A percentile compares a stretch with the other conserved stretches of the same genome.
Evolutionary conservation across 352 stramenopile species (phyloP).

Genomic region (Globisporangium rhizosaccharum): DNA sequence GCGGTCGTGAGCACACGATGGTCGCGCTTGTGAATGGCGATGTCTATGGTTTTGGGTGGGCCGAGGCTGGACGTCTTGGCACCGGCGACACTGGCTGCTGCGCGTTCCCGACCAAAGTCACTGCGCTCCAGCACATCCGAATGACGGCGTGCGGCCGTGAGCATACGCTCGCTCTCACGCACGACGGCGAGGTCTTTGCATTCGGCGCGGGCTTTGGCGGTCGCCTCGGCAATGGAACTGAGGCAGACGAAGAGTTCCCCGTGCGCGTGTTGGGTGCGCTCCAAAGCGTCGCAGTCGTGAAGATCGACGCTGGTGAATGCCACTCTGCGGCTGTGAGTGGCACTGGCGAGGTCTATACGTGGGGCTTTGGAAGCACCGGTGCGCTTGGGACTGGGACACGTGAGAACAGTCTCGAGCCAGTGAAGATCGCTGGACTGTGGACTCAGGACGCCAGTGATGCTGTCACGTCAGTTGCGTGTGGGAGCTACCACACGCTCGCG

Average conservation of each 20-base stretch:
- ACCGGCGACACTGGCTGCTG: conserved; percentile 71
- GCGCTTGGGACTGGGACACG: conserved; percentile 58
- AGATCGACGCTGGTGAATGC: conserved; percentile 71
- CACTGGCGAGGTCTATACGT: conserved; percentile 75
- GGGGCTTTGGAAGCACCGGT: conserved; percentile 80
- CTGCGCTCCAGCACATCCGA: conserved; percentile 34
- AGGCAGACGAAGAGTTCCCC: conserved; percentile 56
- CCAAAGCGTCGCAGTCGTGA: conserved; percentile 28
- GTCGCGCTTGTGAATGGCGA: conserved; percentile 55
- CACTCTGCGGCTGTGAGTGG: conserved; percentile 66
- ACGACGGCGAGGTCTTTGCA: conserved; percentile 47
- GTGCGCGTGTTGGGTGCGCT: conserved; percentile 27
- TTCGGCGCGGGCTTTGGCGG: conserved; percentile 79
- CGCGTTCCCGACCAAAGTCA: conserved; percentile 51
- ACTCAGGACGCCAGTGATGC: conserved; percentile 5
- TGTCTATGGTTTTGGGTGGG: conserved; percentile 82
- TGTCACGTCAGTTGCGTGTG: conserved; percentile 49
- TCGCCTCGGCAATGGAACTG: conserved; percentile 59
- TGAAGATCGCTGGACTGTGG: conserved; percentile 28
- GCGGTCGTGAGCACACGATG: conserved; percentile 86
- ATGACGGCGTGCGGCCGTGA: conserved; percentile 77
- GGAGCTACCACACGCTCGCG: conserved; percentile 71
- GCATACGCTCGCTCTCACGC: conserved; percentile 65
- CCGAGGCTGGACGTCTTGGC: conserved; percentile 74
- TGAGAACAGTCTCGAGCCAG: conserved; percentile 53